Evolutionary conservation across 805 yeast genomes (phyloP), one percentile per base, ranked within the genome.

Genomic region (Saccharomycopsis lassenensis): DNA sequence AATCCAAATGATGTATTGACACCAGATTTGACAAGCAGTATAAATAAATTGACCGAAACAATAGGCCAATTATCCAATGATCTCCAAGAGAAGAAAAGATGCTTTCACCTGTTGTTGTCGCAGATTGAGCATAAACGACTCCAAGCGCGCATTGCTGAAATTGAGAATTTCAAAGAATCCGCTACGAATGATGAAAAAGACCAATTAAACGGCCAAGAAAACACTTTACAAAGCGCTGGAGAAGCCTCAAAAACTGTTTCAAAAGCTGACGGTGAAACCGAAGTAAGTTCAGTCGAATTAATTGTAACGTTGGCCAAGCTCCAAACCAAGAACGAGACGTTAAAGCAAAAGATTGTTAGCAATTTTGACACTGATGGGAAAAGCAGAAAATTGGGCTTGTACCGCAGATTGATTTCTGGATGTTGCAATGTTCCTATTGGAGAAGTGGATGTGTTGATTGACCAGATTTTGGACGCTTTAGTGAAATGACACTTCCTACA

Each of bases 381-480:
- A 3, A 73, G 69, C 37, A 59, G 63, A 17, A 73, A 69, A 46
- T 75, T 79, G 58, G 72, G 71, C 48, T 75, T 76, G 47, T 81
- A 78, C 58, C 61, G 84, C 44, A 67, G 75, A 46, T 63, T 80
- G 52, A 77, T 80, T 32, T 69, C 84, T 37, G 67, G 71, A 35
- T 71, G 84, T 44, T 77, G 86, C 33, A 83, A 75, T 29, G 68
- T 81, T 39, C 71, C 71, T 7, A 66, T 75, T 16, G 71, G 70
- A 44, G 82, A 78, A 46, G 80, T 80, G 27, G 84, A 77, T 50
- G 70, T 67, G 31, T 69, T 76, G 36, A 36, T 42, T 26, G 46
- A 42, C 36, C 24, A 30, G 11, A 33, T 42, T n/a, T 23, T 39
- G 23, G 21, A 34, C 19, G 27, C 14, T 29, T 16, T 34, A 29